Evolutionary conservation across 2,329 filamentous ascomycete genomes (phyloP), one percentile per base, ranked within the genome.

Genomic region (Ilyonectria mors-panacis): DNA sequence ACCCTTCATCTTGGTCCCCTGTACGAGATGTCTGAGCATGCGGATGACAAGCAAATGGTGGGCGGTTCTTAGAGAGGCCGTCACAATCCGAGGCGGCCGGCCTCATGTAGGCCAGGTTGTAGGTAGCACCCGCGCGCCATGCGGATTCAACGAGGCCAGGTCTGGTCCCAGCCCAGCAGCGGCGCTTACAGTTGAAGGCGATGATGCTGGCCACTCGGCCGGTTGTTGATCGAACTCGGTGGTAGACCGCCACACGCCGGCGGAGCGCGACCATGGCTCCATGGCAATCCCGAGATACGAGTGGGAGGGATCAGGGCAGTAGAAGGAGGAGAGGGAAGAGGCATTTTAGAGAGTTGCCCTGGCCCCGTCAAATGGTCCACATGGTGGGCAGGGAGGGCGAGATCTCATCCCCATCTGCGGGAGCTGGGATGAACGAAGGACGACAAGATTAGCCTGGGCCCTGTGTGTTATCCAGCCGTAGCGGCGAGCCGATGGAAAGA

Each of bases 321-420:
- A 17, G 42, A 47, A 19, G 6, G 9, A 44, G 44, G 45, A 66
- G 37, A 44, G 26, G 26, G 12, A 50, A 50, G 47, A 60, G 63
- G 44, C 48, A 62, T 63, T 62, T 61, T 60, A 55, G 59, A 45
- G 17, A 59, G 44, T 17, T 19, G 23, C 48, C 59, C 56, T 57
- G 61, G 45, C 37, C 56, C 30, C 61, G 55, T 55, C 57, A 53
- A 39, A 55, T 35, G 60, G 65, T 37, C 65, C 65, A 67, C 60
- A 63, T 47, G 39, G 47, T 55, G 35, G 59, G 62, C 50, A 66
- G 58, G 64, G 66, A 63, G 54, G 63, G 51, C 67, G 51, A 69
- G 73, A 76, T 75, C 73, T 70, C 51, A 61, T 65, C 68, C 51
- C 68, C 63, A 67, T 70, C 45, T 58, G 53, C 64, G 60, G 61